Conservation (phyloP, 352 stramenopile species). For the Thalassiosira hispida region DNA sequence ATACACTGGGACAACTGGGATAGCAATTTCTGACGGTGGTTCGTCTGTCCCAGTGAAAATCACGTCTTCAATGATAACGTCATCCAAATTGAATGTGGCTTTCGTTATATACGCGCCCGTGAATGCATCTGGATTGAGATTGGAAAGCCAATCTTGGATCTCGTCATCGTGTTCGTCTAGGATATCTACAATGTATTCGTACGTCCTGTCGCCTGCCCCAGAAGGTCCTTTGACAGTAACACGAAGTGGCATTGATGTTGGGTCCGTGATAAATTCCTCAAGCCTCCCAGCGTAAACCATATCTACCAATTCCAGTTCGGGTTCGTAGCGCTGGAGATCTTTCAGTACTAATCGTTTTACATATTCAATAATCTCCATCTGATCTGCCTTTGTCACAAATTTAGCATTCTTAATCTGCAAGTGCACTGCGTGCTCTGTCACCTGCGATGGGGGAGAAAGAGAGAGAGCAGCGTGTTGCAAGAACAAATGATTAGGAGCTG, state of each 20-base stretch:
- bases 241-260: not conserved
- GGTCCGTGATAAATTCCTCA: not conserved
- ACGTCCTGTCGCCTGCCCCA: not conserved
- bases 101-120: not conserved
- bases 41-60: no score
- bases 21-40: not conserved
- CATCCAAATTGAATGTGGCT: not conserved
- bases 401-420: no score
- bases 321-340: no score
- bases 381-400: no score
- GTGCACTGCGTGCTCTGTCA: no score
- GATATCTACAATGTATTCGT: not conserved
- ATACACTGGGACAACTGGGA: not conserved
- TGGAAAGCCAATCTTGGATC: not conserved
- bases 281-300: not conserved
- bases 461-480: no score
- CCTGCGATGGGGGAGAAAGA: no score
- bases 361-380: no score
- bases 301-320: not conserved
- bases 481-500: no score
- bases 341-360: no score
- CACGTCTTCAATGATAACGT: not conserved
- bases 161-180: not conserved
- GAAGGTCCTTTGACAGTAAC: not conserved
- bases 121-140: not conserved